These are phyloP conservation scores for Dissophora ornata DNA, from an alignment of 192 early-diverging fungal species.

Conservation along the genomic window DNA sequence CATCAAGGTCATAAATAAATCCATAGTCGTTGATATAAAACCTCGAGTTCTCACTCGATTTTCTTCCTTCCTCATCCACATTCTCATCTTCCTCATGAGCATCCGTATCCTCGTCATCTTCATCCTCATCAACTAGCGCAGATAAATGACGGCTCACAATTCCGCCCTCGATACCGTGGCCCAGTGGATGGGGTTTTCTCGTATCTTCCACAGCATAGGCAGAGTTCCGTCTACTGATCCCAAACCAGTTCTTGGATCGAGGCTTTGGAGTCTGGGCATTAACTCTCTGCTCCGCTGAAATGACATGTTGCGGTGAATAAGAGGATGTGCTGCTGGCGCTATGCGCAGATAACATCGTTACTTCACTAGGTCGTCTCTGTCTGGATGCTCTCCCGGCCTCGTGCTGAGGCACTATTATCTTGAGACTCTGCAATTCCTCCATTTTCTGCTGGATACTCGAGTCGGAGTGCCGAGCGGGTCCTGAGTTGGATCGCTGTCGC, in stretches of 20 bases:
- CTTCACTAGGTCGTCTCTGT: conserved; percentile 24
- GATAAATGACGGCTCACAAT: conserved; percentile 16
- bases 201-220: conserved; percentile 6
- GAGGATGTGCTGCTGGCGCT: conserved; percentile 10
- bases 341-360: conserved; percentile 3
- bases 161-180: conserved; percentile 38
- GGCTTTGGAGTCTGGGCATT: conserved; percentile 5
- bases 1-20: conserved; percentile 50
- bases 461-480: conserved; percentile 34
- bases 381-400: not conserved
- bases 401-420: not conserved
- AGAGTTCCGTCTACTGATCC: conserved; percentile 18
- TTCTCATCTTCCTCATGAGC: conserved; percentile 19
- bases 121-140: conserved; percentile 7
- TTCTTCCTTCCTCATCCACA: conserved; percentile 5
- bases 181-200: conserved; percentile 29
- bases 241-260: conserved; percentile 49
- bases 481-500: conserved; percentile 36
- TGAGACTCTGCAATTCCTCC: not conserved
- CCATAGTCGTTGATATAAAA: conserved; percentile 48
- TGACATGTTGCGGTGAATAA: not conserved
- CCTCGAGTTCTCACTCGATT: conserved; percentile 6
- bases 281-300: not conserved
- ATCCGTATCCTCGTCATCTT: conserved; percentile 29
- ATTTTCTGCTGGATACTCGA: not conserved